phyloP scores from a whole-genome alignment of 139 green algal genomes.

The Tetraselmis striata region DNA sequence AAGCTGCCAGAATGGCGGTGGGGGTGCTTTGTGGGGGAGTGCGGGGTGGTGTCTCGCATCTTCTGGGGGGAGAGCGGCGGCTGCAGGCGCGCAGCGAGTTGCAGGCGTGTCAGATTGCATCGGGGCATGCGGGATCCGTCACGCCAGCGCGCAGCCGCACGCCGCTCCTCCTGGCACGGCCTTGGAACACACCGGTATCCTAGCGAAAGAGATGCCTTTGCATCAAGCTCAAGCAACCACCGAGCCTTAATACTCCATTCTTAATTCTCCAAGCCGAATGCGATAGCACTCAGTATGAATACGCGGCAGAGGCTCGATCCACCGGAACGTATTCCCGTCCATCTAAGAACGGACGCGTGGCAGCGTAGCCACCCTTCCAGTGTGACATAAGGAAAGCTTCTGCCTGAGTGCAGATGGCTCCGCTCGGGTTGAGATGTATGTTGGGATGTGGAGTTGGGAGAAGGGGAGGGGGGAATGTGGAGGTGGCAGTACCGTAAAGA shows the following conservation, averaged over 20 bases:
- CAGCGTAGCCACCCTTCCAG: too few species aligned
- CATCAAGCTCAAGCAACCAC: slow-evolving; percentile 18
- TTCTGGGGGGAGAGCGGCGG: slow-evolving; percentile 82
- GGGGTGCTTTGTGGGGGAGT: slow-evolving; percentile 44
- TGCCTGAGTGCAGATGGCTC: too few species aligned
- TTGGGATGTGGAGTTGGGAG: too few species aligned
- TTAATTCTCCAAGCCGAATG: too few species aligned
- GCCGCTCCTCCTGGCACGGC: neutral
- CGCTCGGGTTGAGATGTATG: too few species aligned
- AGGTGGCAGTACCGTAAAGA: neutral
- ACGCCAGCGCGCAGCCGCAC: neutral
- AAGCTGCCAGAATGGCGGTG: slow-evolving; percentile 23
- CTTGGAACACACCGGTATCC: too few species aligned
- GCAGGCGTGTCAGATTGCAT: neutral
- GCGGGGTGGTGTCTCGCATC: slow-evolving; percentile 32
- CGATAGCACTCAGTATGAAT: too few species aligned
- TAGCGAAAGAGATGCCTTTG: slow-evolving; percentile 30
- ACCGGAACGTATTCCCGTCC: too few species aligned
- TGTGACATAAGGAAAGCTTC: too few species aligned
- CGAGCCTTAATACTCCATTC: neutral
- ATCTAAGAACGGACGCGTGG: too few species aligned
- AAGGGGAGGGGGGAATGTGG: too few species aligned
- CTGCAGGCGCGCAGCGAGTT: slow-evolving; percentile 41
- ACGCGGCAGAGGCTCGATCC: too few species aligned
- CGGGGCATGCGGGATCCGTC: neutral